phyloP scores from a whole-genome alignment of 768 basidiomycete species.

The Paxillus rubicundulus region DNA sequence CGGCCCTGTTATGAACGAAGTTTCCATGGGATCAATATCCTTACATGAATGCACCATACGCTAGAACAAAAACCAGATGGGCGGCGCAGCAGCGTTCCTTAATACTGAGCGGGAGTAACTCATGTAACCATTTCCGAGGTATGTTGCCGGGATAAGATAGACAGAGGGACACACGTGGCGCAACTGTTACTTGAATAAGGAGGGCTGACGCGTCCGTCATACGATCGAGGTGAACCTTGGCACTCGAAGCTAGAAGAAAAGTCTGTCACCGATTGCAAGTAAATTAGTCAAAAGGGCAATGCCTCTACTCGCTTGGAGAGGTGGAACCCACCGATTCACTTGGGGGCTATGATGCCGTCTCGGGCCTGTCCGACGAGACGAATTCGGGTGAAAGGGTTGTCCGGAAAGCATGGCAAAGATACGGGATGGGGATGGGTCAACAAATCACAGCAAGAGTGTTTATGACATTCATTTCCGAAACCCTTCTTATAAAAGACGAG shows the following conservation, averaged over 20 bases:
- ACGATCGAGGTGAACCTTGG: slow-evolving; percentile 20
- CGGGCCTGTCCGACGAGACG: slow-evolving; percentile 25
- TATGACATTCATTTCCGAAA: slow-evolving; percentile 36
- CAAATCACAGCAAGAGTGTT: slow-evolving; percentile 26
- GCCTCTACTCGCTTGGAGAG: slow-evolving; percentile 22
- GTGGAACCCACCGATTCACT: slow-evolving; percentile 14
- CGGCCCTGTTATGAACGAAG: slow-evolving; percentile 29
- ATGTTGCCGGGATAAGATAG: slow-evolving; percentile 26
- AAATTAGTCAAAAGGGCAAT: slow-evolving; percentile 33
- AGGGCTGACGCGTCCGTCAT: slow-evolving; percentile 12
- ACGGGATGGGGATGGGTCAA: slow-evolving; percentile 11
- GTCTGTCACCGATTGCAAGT: slow-evolving; percentile 15
- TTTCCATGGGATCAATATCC: slow-evolving; percentile 23
- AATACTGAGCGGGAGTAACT: slow-evolving; percentile 27
- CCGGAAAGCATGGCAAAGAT: slow-evolving; percentile 26
- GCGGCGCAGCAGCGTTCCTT: slow-evolving; percentile 27
- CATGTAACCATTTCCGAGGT: slow-evolving; percentile 23
- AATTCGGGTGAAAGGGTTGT: slow-evolving; percentile 31
- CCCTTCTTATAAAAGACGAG: slow-evolving; percentile 27
- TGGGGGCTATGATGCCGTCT: slow-evolving; percentile 27
- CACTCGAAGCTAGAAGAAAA: slow-evolving; percentile 16
- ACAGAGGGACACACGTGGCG: slow-evolving; percentile 28
- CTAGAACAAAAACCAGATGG: slow-evolving; percentile 24
- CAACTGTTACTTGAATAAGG: slow-evolving; percentile 19
- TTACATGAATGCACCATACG: slow-evolving; percentile 22